Evolutionary conservation across 805 yeast genomes (phyloP).

Genomic region (Ogataea methanolica): DNA sequence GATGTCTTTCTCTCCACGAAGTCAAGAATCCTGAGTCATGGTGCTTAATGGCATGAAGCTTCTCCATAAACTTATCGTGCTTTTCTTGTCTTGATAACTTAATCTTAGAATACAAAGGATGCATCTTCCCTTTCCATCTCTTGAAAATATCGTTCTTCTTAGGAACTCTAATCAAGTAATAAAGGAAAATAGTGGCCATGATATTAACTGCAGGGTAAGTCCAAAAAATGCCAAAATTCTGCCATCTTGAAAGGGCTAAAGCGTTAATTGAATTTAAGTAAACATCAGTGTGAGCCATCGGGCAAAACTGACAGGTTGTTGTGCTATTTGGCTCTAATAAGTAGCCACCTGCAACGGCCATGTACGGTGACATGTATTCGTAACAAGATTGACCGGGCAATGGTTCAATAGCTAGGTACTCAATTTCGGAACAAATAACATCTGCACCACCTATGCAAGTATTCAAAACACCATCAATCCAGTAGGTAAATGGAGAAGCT

Average conservation of each 20-base stretch:
- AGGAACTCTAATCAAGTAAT: conserved; percentile 4
- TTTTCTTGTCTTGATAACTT: not conserved
- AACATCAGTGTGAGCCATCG: conserved; percentile 48
- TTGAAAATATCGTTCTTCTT: conserved; percentile 5
- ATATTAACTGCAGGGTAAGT: conserved; percentile 40
- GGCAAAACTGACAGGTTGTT: conserved; percentile 54
- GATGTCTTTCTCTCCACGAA: conserved; percentile 5
- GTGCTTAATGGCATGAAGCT: not conserved
- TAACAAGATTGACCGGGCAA: conserved; percentile 53
- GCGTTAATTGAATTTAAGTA: conserved; percentile 33
- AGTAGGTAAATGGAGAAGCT: conserved; percentile 60
- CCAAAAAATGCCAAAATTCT: conserved; percentile 49
- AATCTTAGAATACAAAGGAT: not conserved
- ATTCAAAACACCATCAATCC: conserved; percentile 48
- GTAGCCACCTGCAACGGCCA: conserved; percentile 40
- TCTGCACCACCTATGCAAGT: conserved; percentile 46
- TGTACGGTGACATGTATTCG: conserved; percentile 38
- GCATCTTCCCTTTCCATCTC: not conserved
- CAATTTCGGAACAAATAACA: conserved; percentile 43
- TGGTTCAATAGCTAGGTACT: conserved; percentile 43
- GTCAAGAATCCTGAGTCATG: conserved; percentile 8
- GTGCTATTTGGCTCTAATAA: conserved; percentile 39
- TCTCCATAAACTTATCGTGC: not conserved
- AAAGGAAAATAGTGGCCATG: conserved; percentile 8
- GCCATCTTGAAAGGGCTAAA: conserved; percentile 46